These are phyloP conservation scores for Fusarium hainanense DNA, from an alignment of 2,329 filamentous ascomycete species.

Conservation along the genomic window DNA sequence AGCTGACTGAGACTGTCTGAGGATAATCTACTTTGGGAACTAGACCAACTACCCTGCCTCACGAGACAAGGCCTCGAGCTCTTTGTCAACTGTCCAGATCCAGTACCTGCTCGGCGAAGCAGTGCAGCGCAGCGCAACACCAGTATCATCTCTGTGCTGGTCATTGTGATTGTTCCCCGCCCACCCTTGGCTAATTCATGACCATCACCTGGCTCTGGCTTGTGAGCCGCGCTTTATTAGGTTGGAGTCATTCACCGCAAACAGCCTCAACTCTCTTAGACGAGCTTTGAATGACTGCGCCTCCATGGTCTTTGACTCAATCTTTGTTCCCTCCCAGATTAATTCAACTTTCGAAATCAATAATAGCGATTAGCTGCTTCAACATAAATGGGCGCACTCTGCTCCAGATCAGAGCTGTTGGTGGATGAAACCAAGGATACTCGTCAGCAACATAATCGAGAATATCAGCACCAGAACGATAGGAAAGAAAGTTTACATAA, in stretches of 20 bases:
- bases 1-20: conserved; percentile 7
- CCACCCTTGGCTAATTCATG: conserved; percentile 13
- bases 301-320: conserved; percentile 13
- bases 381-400: conserved; percentile 46
- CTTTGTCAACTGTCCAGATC: background rate
- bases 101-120: conserved; percentile 1
- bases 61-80: conserved; percentile 13
- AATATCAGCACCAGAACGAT: conserved; percentile 17
- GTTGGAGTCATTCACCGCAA: conserved; percentile 30
- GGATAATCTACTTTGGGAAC: background rate
- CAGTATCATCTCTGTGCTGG: background rate
- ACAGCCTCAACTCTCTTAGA: conserved; percentile 13
- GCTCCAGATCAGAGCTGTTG: conserved; percentile 37
- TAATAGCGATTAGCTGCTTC: background rate
- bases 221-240: conserved; percentile 29
- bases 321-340: conserved; percentile 10
- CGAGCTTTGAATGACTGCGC: conserved; percentile 15
- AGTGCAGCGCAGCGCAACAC: conserved; percentile 12
- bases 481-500: conserved; percentile 12
- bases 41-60: background rate
- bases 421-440: conserved; percentile 21
- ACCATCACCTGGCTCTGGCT: conserved; percentile 30
- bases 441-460: conserved; percentile 9
- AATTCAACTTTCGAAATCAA: background rate
- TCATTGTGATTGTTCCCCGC: conserved; percentile 21